Base-by-base conservation (phyloP, 495 filamentous ascomycete genomes). In the Eremomyces bilateralis region DNA sequence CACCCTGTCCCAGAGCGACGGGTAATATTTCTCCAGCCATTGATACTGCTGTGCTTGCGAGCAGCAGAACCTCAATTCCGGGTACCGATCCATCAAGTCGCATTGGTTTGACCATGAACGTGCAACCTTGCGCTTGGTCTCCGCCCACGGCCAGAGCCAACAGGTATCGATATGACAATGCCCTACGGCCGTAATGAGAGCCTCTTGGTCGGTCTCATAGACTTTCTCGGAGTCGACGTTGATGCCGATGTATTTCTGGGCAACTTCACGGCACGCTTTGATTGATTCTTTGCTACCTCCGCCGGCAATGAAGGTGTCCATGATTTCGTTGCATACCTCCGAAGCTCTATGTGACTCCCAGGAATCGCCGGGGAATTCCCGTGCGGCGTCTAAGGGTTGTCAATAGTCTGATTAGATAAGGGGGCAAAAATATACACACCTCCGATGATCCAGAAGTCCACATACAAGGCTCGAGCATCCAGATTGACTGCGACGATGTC, bases 101-200 rank as follows among this genome's bases (percentile, higher is more conserved):
- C 83, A 92, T 50, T 97, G 88, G 49, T 79, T 92, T 1, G 82
- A 80, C 85, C 88, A 97, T 1, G 85, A 94, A 15, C 88, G 71
- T 17, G 80, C 88, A 4, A 94, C 74, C 60, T 97, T 97, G 39
- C 88, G 76, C 53, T 92, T 94, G 1, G 88, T 97, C 62, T 97
- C 88, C n/a, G 81, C 88, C 65, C 77, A 95, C 2, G 88, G 88
- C 88, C 88, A 97, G 6, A 97, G 60, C 88, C 88, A 97, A 54
- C 84, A 93, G 18, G 79, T 84, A 57, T 90, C 88, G 43, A 97
- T 97, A 50, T 97, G 88, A 44, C 88, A 97, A 56, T 97, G 76
- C 2, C 88, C 88, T 39, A 92, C 84, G 15, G 69, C 88, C 46
- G 71, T 83, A 15, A 94, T 81, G 32, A 88, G 61, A 0, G 79